Evolutionary conservation across 148 eudicot species (phyloP).

Genomic region (Chenopodium quinoa): DNA sequence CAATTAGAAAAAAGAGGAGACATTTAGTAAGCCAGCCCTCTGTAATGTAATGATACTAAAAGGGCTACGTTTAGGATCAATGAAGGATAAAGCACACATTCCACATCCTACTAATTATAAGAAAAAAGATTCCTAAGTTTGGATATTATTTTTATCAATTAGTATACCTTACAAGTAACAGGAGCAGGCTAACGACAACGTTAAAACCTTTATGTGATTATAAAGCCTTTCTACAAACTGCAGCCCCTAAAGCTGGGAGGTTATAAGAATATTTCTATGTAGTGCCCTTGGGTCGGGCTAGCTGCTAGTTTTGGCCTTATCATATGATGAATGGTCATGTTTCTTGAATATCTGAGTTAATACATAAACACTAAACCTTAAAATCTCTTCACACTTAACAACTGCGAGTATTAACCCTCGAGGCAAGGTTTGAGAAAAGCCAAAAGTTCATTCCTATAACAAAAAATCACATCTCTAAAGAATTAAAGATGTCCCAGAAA

Average conservation of each 20-base stretch:
- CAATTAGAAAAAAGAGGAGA: no score
- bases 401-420: neutral
- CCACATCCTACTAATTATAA: no score
- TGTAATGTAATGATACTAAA: no score
- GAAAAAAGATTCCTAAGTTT: neutral
- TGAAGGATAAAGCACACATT: no score
- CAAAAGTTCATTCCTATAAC: neutral
- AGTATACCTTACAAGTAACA: neutral
- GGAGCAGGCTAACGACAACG: neutral
- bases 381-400: neutral
- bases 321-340: neutral
- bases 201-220: neutral
- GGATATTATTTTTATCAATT: neutral
- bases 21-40: neutral
- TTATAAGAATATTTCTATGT: neutral
- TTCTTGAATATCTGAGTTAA: neutral
- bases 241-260: neutral
- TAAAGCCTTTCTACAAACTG: neutral
- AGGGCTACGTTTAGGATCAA: no score
- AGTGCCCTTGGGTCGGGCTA: neutral
- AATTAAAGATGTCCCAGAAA: neutral
- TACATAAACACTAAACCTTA: neutral
- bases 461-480: no score
- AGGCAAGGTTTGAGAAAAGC: neutral
- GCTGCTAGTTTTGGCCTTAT: neutral